Evolutionary conservation across 352 stramenopile genomes (phyloP).

Genomic region (Blastocystis sp.): DNA sequence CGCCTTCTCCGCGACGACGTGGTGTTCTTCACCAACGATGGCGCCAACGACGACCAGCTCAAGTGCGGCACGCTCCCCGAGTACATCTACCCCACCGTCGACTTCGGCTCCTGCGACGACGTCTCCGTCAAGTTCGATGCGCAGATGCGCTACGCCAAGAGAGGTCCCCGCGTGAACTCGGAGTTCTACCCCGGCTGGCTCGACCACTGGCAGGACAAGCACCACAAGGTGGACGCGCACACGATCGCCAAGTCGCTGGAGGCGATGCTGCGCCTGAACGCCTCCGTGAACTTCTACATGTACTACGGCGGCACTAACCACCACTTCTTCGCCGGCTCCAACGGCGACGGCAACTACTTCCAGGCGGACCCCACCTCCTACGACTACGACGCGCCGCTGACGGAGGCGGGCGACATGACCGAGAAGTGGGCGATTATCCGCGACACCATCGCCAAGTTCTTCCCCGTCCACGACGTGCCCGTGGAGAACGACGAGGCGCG

Average conservation of each 20-base stretch:
- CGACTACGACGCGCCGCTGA: conserved; percentile 73
- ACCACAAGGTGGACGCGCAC: conserved; percentile 68
- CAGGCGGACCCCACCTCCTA: conserved; percentile 72
- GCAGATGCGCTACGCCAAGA: conserved; percentile 70
- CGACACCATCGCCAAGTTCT: conserved; percentile 64
- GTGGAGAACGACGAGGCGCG: conserved; percentile 50
- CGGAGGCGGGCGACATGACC: conserved; percentile 69
- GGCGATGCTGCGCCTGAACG: conserved; percentile 69
- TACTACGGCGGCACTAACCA: conserved; percentile 74
- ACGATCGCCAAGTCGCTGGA: conserved; percentile 62
- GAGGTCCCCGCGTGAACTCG: conserved; percentile 70
- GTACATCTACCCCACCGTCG: conserved; percentile 69
- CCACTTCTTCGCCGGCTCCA: conserved; percentile 72
- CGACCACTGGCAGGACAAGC: conserved; percentile 71
- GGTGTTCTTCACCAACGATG: conserved; percentile 72
- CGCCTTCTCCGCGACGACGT: conserved; percentile 70
- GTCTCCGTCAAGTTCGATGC: not conserved
- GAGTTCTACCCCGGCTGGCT: conserved; percentile 74
- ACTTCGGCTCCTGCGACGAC: conserved; percentile 70
- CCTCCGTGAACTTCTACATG: conserved; percentile 74
- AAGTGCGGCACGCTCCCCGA: conserved; percentile 68
- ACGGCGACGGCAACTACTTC: conserved; percentile 64
- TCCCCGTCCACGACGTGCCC: conserved; percentile 4
- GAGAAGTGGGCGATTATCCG: conserved; percentile 68
- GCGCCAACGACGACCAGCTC: conserved; percentile 35